Percentiles rank a stretch among this genome's conserved stretches.
Evolutionary conservation across 495 filamentous ascomycete genomes (phyloP).

Genomic region (Penicillium turbatum): DNA sequence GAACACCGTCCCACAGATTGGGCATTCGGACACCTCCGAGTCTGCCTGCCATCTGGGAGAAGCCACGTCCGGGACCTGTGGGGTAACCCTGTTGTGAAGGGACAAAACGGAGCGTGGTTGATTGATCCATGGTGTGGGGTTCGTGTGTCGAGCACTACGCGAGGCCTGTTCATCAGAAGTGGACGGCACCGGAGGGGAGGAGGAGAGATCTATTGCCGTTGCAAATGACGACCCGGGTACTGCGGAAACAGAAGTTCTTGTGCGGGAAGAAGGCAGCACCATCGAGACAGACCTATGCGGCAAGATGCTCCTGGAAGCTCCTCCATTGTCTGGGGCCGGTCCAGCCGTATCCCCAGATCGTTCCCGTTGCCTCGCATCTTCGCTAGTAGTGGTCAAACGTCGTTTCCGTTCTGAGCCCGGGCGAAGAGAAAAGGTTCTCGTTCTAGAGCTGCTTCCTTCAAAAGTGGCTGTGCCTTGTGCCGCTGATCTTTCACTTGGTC

Average conservation of each 20-base stretch:
- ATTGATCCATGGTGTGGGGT: background rate
- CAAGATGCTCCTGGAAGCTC: background rate
- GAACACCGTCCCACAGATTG: constrained; percentile 74
- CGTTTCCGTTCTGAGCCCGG: constrained; percentile 37
- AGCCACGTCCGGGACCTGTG: constrained; percentile 10
- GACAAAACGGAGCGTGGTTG: background rate
- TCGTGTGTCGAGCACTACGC: background rate
- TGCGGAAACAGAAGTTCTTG: constrained; percentile 7
- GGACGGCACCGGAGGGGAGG: constrained; percentile 25
- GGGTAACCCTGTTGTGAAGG: background rate
- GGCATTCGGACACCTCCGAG: constrained; percentile 68
- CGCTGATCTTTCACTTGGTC: constrained; percentile 9
- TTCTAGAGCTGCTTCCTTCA: constrained; percentile 9
- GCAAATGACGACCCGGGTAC: constrained; percentile 30
- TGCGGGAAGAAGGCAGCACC: constrained; percentile 18
- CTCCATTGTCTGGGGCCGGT: constrained; percentile 5
- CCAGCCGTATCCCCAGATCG: constrained; percentile 18
- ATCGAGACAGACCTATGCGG: constrained; percentile 23
- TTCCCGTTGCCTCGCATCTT: constrained; percentile 26
- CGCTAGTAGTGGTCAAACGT: constrained; percentile 30
- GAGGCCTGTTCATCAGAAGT: constrained; percentile 2
- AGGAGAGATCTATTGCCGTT: constrained; percentile 38
- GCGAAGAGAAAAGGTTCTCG: constrained; percentile 17
- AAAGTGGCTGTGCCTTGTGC: background rate
- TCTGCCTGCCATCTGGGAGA: constrained; percentile 86